Conservation (phyloP, 148 eudicot species). For the Vaccinium vitisidaea region DNA sequence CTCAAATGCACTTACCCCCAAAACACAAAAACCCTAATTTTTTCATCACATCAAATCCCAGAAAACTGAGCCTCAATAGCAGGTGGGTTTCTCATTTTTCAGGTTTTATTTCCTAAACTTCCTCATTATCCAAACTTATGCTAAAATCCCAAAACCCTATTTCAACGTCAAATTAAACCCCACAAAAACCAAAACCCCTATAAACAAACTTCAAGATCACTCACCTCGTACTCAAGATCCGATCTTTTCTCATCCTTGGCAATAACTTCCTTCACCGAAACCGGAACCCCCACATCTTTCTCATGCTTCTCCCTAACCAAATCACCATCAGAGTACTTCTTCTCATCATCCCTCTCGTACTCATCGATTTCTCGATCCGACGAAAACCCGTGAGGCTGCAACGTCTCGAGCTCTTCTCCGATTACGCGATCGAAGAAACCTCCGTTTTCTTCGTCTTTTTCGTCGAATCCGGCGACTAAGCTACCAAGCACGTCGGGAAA, state of each 20-base stretch:
- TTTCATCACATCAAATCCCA: too few relatives aligned
- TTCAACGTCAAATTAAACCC: background rate
- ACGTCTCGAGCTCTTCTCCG: conserved; percentile 51
- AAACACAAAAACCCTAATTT: background rate
- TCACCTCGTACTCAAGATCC: conserved; percentile 68
- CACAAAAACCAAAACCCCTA: too few relatives aligned
- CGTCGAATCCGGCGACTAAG: conserved; percentile 27
- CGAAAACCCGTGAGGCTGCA: conserved; percentile 32
- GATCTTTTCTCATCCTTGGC: conserved; percentile 52
- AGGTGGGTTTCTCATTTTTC: background rate
- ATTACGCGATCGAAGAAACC: conserved; percentile 16
- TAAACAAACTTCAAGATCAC: background rate
- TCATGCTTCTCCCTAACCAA: conserved; percentile 26
- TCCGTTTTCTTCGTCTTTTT: conserved; percentile 5
- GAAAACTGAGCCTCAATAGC: too few relatives aligned
- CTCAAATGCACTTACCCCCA: background rate
- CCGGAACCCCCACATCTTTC: conserved; percentile 21
- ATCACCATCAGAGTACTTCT: conserved; percentile 18
- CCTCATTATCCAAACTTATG: background rate
- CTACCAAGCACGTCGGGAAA: conserved; percentile 30
- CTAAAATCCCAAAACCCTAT: background rate
- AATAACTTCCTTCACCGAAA: conserved; percentile 18
- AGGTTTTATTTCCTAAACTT: background rate
- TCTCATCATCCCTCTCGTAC: conserved; percentile 18
- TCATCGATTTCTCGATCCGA: conserved; percentile 22